A percentile compares a stretch with the other conserved stretches of the same genome.
Conservation (phyloP, 2,329 filamentous ascomycete species). For the Trichoderma sp. region DNA sequence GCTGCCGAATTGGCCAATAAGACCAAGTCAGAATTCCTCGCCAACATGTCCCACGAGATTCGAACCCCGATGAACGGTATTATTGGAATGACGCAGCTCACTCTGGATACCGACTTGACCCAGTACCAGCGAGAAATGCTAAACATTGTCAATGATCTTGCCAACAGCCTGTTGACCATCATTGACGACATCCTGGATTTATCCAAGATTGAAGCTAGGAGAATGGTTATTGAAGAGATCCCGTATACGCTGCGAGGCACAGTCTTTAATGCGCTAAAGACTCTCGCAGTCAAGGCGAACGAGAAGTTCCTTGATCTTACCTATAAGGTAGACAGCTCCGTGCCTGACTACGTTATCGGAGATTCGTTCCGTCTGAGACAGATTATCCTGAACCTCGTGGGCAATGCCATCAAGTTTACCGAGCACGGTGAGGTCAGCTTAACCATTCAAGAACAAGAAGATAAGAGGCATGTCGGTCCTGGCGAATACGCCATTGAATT, state of each 20-base stretch:
- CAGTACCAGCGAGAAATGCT: slow-evolving; percentile 97
- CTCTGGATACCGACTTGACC: slow-evolving; percentile 89
- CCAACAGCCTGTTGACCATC: slow-evolving; percentile 93
- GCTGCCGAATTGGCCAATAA: slow-evolving; percentile 95
- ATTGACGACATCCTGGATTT: slow-evolving; percentile 81
- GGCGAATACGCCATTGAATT: slow-evolving; percentile 94
- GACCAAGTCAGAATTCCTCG: slow-evolving; percentile 96
- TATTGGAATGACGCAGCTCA: slow-evolving; percentile 96
- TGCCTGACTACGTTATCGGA: slow-evolving; percentile 92
- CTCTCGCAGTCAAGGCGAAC: slow-evolving; percentile 93
- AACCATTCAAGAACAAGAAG: slow-evolving; percentile 70
- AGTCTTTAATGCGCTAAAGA: slow-evolving; percentile 96
- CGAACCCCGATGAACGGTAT: slow-evolving; percentile 97
- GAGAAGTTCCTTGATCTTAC: slow-evolving; percentile 91
- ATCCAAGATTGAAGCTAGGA: slow-evolving; percentile 85
- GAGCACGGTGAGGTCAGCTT: slow-evolving; percentile 95
- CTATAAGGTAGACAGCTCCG: slow-evolving; percentile 88
- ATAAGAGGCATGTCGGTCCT: slow-evolving; percentile 60
- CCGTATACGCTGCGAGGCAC: slow-evolving; percentile 91
- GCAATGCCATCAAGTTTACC: slow-evolving; percentile 98
- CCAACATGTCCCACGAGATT: slow-evolving; percentile 99
- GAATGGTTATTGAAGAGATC: slow-evolving; percentile 98
- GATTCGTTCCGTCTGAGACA: slow-evolving; percentile 95
- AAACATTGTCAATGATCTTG: slow-evolving; percentile 95
- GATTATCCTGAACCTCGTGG: slow-evolving; percentile 94